Base-by-base conservation (phyloP, 2,329 filamentous ascomycete genomes). In the Ceratocystiopsis sp. region DNA sequence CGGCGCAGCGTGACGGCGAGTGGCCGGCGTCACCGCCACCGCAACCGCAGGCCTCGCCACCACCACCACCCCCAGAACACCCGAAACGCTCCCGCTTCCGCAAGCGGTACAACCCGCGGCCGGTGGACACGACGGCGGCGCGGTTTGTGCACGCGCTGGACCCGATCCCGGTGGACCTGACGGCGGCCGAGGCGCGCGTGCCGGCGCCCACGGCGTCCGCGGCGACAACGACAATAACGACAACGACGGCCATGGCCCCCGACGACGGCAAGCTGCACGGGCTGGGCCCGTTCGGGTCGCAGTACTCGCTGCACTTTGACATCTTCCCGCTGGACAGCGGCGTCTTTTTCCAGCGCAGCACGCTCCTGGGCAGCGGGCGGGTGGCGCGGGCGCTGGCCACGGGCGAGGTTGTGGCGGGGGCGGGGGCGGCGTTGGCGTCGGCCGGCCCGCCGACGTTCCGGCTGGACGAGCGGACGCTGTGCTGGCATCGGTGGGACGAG, bases 261-360 rank as follows among this genome's bases (percentile, higher is more conserved):
- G 48, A 49, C n/a, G 46, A 48, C 6, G 51, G 54, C 37, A 71
- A 66, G 47, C 53, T 79, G n/a, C 50, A 54, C 12, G 73, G 74
- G 1, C 58, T 80, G 9, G 73, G 69, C 0, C 71, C 73, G 1
- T 77, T 73, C 53, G 75, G 75, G 1, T 73, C 71, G 2, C 63
- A 66, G 19, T 80, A 79, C 53, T 71, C 73, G 0, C 65, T 70
- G 33, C 68, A 80, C 51, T 80, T 80, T 48, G 73, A 78, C 38
- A 56, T 73, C 5, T 75, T 77, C 42, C 74, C 75, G 16, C 57
- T 80, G 29, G 66, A 70, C 35, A 51, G 56, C 8, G 68, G 67
- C 3, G 64, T 71, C 0, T 78, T 67, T 55, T 79, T 80, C 42
- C 74, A 78, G 43, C 64, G 69, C 47, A 68, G 62, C 42, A 79